Conservation (phyloP, 192 early-diverging fungal species). For the Coemansia sp. region DNA sequence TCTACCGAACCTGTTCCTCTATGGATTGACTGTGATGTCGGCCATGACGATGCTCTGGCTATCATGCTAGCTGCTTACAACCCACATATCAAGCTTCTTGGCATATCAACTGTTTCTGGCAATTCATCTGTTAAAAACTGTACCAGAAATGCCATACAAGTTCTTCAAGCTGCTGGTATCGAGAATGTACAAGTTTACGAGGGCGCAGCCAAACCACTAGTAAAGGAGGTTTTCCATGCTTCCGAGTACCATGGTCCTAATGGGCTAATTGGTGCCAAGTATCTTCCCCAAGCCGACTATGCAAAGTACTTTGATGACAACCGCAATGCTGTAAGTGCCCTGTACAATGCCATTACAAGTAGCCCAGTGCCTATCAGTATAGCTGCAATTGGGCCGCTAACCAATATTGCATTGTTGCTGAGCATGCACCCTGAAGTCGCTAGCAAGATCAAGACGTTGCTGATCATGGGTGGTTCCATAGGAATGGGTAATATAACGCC, state of each 20-base stretch:
- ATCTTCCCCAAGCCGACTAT: constrained; percentile 20
- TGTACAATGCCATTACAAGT: constrained; percentile 24
- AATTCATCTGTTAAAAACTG: constrained; percentile 20
- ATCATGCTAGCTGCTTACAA: constrained; percentile 32
- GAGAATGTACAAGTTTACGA: constrained; percentile 23
- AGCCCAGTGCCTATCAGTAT: constrained; percentile 17
- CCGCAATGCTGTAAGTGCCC: constrained; percentile 17
- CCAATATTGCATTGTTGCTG: constrained; percentile 53
- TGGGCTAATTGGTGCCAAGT: constrained; percentile 14
- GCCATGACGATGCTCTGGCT: constrained; percentile 40
- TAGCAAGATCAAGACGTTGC: constrained; percentile 31
- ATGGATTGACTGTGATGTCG: constrained; percentile 44
- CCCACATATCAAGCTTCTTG: constrained; percentile 23
- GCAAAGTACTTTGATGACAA: constrained; percentile 10
- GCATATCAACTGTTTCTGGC: constrained; percentile 28
- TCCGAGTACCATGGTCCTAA: constrained; percentile 17
- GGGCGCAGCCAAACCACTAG: constrained; percentile 30
- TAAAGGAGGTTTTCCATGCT: constrained; percentile 11
- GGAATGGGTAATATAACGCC: constrained; percentile 19
- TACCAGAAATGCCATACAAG: constrained; percentile 22
- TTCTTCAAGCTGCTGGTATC: constrained; percentile 28
- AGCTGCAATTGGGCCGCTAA: constrained; percentile 48
- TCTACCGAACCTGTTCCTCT: constrained; percentile 2
- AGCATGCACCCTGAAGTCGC: constrained; percentile 43
- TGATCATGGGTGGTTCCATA: constrained; percentile 50